Conservation (phyloP, 495 filamentous ascomycete species). For the Rusavskia elegans region DNA sequence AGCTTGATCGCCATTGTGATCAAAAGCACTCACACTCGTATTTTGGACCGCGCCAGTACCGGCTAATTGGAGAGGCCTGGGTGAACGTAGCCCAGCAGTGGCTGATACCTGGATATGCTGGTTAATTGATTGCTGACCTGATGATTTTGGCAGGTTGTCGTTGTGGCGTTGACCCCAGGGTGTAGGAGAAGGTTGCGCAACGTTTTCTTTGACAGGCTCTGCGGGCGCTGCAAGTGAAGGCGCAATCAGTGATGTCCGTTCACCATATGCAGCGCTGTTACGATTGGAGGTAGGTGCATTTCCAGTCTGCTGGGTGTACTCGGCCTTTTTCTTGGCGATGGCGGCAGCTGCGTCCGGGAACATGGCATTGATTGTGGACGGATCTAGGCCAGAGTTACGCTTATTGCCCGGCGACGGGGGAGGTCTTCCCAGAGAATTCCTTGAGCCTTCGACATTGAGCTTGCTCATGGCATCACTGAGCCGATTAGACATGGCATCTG, state of each 20-base stretch:
- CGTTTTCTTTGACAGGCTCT: conserved; percentile 35
- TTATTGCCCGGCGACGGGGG: conserved; percentile 66
- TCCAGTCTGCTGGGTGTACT: conserved; percentile 88
- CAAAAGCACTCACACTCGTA: conserved; percentile 60
- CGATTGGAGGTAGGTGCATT: conserved; percentile 81
- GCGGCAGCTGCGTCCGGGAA: conserved; percentile 96
- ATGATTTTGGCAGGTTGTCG: conserved; percentile 71
- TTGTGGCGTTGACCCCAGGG: conserved; percentile 56
- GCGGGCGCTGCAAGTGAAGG: conserved; percentile 60
- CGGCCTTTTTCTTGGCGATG: conserved; percentile 92
- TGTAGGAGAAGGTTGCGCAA: conserved; percentile 48
- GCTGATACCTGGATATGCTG: conserved; percentile 81
- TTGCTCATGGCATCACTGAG: conserved; percentile 97
- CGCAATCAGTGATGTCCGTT: conserved; percentile 61
- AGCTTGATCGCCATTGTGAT: conserved; percentile 57
- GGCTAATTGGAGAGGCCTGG: conserved; percentile 49
- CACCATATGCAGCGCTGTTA: conserved; percentile 74
- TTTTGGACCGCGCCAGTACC: conserved; percentile 59
- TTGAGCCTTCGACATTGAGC: conserved; percentile 66
- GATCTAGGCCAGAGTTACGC: conserved; percentile 80
- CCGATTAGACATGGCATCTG: conserved; percentile 95
- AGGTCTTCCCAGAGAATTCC: conserved; percentile 69
- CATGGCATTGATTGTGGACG: conserved; percentile 95
- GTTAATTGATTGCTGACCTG: conserved; percentile 83
- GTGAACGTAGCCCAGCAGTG: conserved; percentile 68